Percentiles rank a stretch among this genome's conserved stretches.
Conservation (phyloP, 2,329 filamentous ascomycete species). For the Botrytis paeoniae region DNA sequence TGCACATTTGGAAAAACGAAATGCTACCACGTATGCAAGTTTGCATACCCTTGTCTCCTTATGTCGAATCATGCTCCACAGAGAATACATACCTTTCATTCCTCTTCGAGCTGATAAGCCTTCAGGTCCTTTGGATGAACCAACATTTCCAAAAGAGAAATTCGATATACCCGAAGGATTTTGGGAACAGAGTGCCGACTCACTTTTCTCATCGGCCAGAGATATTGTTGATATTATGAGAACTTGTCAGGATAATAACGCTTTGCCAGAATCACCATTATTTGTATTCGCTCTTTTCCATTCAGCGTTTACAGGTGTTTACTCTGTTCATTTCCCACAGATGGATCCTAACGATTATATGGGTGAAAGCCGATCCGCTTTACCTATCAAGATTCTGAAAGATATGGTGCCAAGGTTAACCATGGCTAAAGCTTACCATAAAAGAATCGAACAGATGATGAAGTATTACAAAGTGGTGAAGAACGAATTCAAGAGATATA, state of each 20-base stretch:
- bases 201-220: conserved; percentile 60
- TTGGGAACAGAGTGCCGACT: conserved; percentile 60
- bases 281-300: conserved; percentile 66
- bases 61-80: conserved; percentile 65
- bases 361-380: conserved; percentile 38
- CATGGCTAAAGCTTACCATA: conserved; percentile 56
- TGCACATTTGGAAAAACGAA: conserved; percentile 61
- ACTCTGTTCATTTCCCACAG: conserved; percentile 63
- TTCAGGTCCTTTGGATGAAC: conserved; percentile 56
- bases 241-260: conserved; percentile 57
- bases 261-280: conserved; percentile 63
- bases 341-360: conserved; percentile 63
- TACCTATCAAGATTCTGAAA: conserved; percentile 49
- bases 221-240: conserved; percentile 64
- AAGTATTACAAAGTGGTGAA: conserved; percentile 52
- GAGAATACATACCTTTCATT: conserved; percentile 66
- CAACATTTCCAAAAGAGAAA: conserved; percentile 49
- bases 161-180: conserved; percentile 51
- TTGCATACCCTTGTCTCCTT: conserved; percentile 65
- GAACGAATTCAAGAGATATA: conserved; percentile 41
- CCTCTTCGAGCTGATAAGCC: conserved; percentile 52
- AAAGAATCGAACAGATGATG: conserved; percentile 52
- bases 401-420: conserved; percentile 52
- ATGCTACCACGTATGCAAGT: conserved; percentile 62
- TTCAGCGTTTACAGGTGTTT: conserved; percentile 63